Base-by-base conservation (phyloP, 768 basidiomycete genomes). In the Leccinum rimulosum region DNA sequence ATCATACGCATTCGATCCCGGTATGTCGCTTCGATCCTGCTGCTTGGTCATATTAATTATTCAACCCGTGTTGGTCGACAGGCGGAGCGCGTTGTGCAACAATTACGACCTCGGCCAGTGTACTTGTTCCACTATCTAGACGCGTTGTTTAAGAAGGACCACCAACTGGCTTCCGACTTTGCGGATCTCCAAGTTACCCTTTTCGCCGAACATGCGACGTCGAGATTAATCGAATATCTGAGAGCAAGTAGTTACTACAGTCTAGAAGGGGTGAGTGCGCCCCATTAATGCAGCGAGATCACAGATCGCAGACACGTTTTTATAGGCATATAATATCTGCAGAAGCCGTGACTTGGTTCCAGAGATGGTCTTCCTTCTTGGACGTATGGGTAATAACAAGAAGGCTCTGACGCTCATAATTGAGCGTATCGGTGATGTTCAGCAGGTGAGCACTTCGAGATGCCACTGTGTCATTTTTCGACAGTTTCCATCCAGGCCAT, bases 371-470 rank as follows among this genome's bases (percentile, higher is more conserved):
- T 99, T 96, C 76, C 80, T 98, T 1, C 84, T 98, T 1, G 97
- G 96, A 0, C 84, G 93, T 30, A 98, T 98, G 95, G 97, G 97
- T 9, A 93, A 98, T 74, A 97, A 97, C 74, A 96, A 95, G 79
- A 82, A 93, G 66, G 97, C 96, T 2, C 74, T 99, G 61, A 90
- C 86, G 59, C 82, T 99, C 19, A 98, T 99, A 64, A 98, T 99
- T 58, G 95, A 98, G 70, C 83, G 94, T 15, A 78, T 98, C 5
- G 94, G 90, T 0, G 95, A 98, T 67, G 97, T 98, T 0, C 82
- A 94, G 62, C 80, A 93, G 58, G 95, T 90, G 68, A 54, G 84
- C 73, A 4, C 22, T 12, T 52, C 17, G 1, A 27, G 11, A 8
- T 5, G 11, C 56, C 7, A n/a, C 19, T 14, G n/a, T 40, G 17